These are phyloP conservation scores for Mycocentrospora acerina DNA, from an alignment of 2,329 filamentous ascomycete genomes.

Conservation along the genomic window DNA sequence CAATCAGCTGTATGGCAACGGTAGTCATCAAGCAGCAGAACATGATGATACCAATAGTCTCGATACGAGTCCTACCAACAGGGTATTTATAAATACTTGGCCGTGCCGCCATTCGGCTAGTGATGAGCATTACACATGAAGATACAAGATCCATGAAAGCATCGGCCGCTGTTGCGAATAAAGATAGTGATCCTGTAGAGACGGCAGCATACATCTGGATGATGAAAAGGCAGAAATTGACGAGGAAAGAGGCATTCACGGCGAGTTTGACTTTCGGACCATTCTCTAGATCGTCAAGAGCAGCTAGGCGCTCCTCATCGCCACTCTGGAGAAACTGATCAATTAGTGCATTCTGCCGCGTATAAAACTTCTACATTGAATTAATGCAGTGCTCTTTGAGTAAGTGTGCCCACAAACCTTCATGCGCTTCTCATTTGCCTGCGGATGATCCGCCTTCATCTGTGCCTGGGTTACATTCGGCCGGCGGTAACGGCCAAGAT, in stretches of 20 bases:
- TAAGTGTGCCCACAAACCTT: constrained; percentile 16
- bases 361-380: constrained; percentile 42
- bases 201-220: constrained; percentile 62
- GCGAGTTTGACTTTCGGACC: constrained; percentile 43
- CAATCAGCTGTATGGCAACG: constrained; percentile 63
- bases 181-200: constrained; percentile 60
- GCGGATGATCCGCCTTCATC: constrained; percentile 53
- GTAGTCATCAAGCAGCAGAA: constrained; percentile 69
- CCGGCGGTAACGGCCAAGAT: constrained; percentile 38
- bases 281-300: constrained; percentile 55
- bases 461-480: constrained; percentile 45
- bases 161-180: constrained; percentile 67
- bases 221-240: constrained; percentile 54
- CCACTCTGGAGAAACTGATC: constrained; percentile 56
- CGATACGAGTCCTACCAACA: constrained; percentile 63
- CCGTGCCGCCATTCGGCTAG: constrained; percentile 59
- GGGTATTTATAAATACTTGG: constrained; percentile 65
- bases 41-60: constrained; percentile 66
- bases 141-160: constrained; percentile 67
- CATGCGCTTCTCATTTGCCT: constrained; percentile 38
- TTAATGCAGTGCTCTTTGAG: constrained; percentile 1
- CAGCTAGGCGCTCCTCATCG: constrained; percentile 56
- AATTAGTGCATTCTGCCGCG: constrained; percentile 43
- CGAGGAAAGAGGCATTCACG: constrained; percentile 40
- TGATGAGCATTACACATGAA: constrained; percentile 63